Conservation (phyloP, 2,329 filamentous ascomycete genomes). For the Beauveria sp. region DNA sequence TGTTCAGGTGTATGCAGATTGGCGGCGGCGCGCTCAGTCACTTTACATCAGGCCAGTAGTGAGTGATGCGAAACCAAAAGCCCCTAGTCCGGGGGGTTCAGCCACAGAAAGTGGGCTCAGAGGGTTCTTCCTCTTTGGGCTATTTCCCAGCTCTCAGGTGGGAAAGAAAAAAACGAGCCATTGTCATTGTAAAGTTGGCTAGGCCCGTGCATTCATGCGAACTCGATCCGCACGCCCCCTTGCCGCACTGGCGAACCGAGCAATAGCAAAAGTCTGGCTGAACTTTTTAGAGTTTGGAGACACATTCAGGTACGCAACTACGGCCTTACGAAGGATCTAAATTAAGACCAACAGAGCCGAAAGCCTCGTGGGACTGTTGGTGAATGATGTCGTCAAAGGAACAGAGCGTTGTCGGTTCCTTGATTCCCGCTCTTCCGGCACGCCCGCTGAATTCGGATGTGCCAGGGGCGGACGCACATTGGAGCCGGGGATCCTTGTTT, state of each 20-base stretch:
- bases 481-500: neutral
- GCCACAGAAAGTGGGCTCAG: neutral
- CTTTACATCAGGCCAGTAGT: neutral
- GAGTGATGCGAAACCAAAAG: neutral
- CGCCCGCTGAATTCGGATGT: neutral
- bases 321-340: neutral
- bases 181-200: neutral
- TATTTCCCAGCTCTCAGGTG: neutral
- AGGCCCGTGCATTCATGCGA: constrained; percentile 5
- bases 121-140: too few species aligned
- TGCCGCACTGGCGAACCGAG: neutral
- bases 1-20: neutral
- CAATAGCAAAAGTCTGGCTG: neutral
- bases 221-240: neutral
- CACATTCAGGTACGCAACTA: too few species aligned
- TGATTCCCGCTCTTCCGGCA: too few species aligned
- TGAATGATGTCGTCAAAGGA: too few species aligned
- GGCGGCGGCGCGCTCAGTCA: neutral
- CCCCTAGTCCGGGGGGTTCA: neutral
- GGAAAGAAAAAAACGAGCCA: neutral
- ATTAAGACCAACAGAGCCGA: neutral
- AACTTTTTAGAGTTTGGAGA: neutral
- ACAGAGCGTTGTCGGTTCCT: too few species aligned
- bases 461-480: neutral
- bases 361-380: neutral